Base-by-base conservation (phyloP, 2,329 filamentous ascomycete species). In the Penicillium aurantiogriseum region DNA sequence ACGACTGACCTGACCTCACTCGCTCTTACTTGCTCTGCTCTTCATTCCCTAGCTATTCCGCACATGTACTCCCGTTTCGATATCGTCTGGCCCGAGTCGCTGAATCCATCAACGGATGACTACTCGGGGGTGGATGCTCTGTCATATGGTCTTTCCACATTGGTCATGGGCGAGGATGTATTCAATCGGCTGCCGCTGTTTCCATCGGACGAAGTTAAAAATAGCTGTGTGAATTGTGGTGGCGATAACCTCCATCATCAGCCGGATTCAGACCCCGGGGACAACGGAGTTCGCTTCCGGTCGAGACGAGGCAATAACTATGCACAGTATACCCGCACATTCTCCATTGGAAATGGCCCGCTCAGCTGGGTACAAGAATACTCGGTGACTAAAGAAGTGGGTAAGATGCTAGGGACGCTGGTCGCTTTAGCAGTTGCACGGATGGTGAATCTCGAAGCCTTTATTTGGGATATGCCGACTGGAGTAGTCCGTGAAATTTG, bases 391-490 rank as follows among this genome's bases (percentile, higher is more conserved):
- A 92, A 92, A 74, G 90, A 93, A 70, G 87, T 88, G 56, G 91
- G 91, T 3, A 94, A 93, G 76, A 92, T 94, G 89, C 81, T 94
- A n/a, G 89, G 90, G 5, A 93, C 89, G 1, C 77, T 94, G 49
- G 90, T 92, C 13, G 89, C 90, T 10, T 77, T 92, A 62, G 89
- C 90, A 13, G 81, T 94, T n/a, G 86, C 87, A 43, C 87, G 89
- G 61, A 94, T 94, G 90, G 79, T 85, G 51, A 91, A 90, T 67
- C 80, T 95, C 39, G 90, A 94, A 74, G 87, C 86, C 0, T 94
- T 94, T 68, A 81, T 90, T 3, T 94, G 90, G 90, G 90, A 95
- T 68, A 93, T 94, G 90, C 90, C 90, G 0, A 94, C 90, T 0
- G 91, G 90, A 1, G 88, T 94, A 19, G 76, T 92, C 52, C 83